phyloP scores from a whole-genome alignment of 345 rosid genomes.

The Acer campestre region DNA sequence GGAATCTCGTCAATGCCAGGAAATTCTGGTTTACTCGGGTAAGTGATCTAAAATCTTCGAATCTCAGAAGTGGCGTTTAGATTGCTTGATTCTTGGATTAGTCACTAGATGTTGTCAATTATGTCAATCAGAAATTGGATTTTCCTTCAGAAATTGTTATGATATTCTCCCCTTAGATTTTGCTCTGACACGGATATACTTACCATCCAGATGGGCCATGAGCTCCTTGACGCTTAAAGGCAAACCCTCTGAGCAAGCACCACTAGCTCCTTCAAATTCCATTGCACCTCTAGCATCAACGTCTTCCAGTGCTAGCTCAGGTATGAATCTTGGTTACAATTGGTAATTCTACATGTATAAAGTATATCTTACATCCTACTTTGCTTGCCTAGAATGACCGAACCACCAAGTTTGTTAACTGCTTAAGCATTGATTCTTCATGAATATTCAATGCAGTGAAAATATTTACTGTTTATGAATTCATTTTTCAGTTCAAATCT shows the following conservation, averaged over 20 bases:
- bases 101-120: neutral
- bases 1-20: conserved; percentile 83
- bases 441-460: neutral
- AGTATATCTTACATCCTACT: neutral
- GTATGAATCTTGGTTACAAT: conserved; percentile 37
- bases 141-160: neutral
- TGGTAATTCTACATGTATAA: too few relatives aligned
- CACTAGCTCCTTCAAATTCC: conserved; percentile 64
- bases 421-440: conserved; percentile 1
- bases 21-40: conserved; percentile 92
- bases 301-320: conserved; percentile 65
- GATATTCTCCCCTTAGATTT: neutral
- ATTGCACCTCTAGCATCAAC: conserved; percentile 46
- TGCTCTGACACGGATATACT: conserved; percentile 9
- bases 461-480: neutral
- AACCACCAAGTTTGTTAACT: neutral
- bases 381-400: neutral
- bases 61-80: neutral
- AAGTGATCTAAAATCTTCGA: conserved; percentile 30
- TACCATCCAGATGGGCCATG: conserved; percentile 88
- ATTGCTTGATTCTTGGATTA: neutral
- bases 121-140: neutral
- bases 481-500: conserved; percentile 7
- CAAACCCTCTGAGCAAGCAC: conserved; percentile 80
- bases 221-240: conserved; percentile 96